Conservation (phyloP, 192 early-diverging fungal genomes). For the Coemansia pectinata region DNA sequence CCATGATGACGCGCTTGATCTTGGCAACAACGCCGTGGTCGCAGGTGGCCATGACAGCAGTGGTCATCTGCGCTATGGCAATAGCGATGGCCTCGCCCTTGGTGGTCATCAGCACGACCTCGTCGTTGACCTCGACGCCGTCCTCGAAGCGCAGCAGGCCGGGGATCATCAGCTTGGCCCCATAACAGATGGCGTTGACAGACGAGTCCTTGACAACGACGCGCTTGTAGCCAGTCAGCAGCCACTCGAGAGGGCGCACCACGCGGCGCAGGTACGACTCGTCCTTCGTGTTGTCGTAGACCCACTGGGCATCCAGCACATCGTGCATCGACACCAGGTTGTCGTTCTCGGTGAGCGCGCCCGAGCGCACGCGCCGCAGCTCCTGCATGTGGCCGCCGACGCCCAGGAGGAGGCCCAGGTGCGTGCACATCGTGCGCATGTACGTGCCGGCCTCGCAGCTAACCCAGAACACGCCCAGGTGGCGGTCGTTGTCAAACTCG, state of each 20-base stretch:
- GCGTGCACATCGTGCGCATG: conserved; percentile 99
- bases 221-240: conserved; percentile 95
- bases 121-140: conserved; percentile 94
- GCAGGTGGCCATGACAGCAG: conserved; percentile 94
- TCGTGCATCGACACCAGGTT: conserved; percentile 99
- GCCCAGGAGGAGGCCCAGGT: conserved; percentile 92
- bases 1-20: conserved; percentile 99
- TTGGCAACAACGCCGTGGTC: conserved; percentile 98
- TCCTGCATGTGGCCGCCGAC: conserved; percentile 99
- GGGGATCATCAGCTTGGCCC: conserved; percentile 98
- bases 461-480: conserved; percentile 97
- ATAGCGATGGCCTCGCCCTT: conserved; percentile 99
- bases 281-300: conserved; percentile 96
- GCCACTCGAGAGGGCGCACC: conserved; percentile 90
- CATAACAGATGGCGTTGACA: conserved; percentile 99
- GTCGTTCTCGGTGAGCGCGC: conserved; percentile 89
- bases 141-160: conserved; percentile 95
- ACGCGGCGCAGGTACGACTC: conserved; percentile 95
- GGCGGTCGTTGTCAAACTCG: conserved; percentile 97
- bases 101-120: conserved; percentile 98
- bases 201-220: conserved; percentile 98
- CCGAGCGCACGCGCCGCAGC: conserved; percentile 94
- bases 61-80: conserved; percentile 97
- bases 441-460: conserved; percentile 99
- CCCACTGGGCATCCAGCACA: conserved; percentile 97